Evolutionary conservation across 331 rosid genomes (phyloP).

Genomic region (Rhamnella rubrinervis): DNA sequence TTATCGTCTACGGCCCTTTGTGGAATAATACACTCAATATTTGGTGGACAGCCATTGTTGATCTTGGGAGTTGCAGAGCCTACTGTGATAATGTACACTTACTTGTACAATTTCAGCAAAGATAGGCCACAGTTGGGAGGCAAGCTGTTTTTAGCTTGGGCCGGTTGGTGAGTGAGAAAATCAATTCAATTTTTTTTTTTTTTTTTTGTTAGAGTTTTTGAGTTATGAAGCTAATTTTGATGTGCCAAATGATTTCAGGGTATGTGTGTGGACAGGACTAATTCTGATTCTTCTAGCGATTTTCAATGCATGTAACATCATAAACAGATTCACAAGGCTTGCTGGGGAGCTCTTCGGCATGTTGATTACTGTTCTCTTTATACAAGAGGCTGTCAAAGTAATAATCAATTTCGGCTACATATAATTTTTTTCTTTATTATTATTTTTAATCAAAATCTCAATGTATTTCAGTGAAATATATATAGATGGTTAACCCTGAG

Average conservation of each 20-base stretch:
- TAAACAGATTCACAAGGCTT: conserved; percentile 77
- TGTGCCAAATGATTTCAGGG: conserved; percentile 50
- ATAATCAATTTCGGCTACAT: conserved; percentile 10
- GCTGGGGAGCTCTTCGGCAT: conserved; percentile 88
- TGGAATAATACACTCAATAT: conserved; percentile 77
- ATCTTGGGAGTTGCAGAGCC: conserved; percentile 97
- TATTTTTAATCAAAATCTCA: not conserved
- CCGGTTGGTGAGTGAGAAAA: conserved; percentile 56
- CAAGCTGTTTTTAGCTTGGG: conserved; percentile 66
- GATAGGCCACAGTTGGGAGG: conserved; percentile 58
- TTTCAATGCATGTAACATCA: conserved; percentile 66
- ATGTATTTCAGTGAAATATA: not conserved
- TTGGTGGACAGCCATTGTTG: conserved; percentile 97
- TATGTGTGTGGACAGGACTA: conserved; percentile 76
- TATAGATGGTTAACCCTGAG: not conserved
- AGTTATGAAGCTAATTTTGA: not conserved
- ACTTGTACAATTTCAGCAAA: conserved; percentile 58
- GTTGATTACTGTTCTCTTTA: conserved; percentile 85
- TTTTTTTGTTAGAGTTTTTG: not conserved
- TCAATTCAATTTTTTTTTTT: not conserved
- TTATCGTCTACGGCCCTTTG: conserved; percentile 83
- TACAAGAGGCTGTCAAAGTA: conserved; percentile 85
- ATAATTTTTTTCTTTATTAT: not conserved
- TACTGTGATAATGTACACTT: conserved; percentile 86
- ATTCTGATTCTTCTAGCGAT: conserved; percentile 67